Evolutionary conservation across 306 rosid genomes (phyloP).

Genomic region (Prosopis cineraria): DNA sequence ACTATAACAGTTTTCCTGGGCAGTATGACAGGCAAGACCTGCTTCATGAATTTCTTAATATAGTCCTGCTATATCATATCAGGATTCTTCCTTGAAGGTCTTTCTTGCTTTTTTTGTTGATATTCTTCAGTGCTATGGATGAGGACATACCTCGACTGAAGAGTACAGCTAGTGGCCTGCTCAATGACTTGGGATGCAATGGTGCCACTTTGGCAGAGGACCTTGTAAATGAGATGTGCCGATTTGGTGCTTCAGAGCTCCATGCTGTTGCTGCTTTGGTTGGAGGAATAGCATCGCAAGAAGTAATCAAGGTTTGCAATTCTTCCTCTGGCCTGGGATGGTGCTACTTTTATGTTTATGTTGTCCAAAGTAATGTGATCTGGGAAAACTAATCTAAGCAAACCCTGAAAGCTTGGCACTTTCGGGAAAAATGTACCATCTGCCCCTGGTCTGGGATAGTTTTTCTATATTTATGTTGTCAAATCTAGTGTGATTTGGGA

Average conservation of each 20-base stretch:
- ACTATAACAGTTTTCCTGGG: constrained; percentile 94
- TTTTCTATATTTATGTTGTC: too few species aligned
- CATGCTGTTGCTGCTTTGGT: constrained; percentile 92
- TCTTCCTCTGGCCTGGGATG: constrained; percentile 6
- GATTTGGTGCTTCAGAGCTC: constrained; percentile 96
- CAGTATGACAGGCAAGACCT: constrained; percentile 76
- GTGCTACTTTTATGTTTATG: neutral
- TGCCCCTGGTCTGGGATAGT: neutral
- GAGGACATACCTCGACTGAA: constrained; percentile 92
- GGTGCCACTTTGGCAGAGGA: constrained; percentile 84
- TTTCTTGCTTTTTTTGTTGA: constrained; percentile 31
- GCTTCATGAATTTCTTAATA: constrained; percentile 14
- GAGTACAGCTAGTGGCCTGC: constrained; percentile 79
- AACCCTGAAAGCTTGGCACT: constrained; percentile 8
- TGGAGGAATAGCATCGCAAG: constrained; percentile 97
- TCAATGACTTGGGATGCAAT: constrained; percentile 87
- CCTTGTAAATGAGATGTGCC: constrained; percentile 96
- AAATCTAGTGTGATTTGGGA: too few species aligned
- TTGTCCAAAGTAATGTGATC: neutral
- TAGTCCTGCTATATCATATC: neutral
- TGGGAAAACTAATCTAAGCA: neutral
- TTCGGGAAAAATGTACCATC: neutral
- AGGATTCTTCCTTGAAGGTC: constrained; percentile 9
- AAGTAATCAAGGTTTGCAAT: constrained; percentile 83
- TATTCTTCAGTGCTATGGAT: constrained; percentile 72